A percentile compares a stretch with the other conserved stretches of the same genome.
These are phyloP conservation scores for Paraphaeosphaeria minitans DNA, from an alignment of 2,329 filamentous ascomycete species.

Conservation along the genomic window DNA sequence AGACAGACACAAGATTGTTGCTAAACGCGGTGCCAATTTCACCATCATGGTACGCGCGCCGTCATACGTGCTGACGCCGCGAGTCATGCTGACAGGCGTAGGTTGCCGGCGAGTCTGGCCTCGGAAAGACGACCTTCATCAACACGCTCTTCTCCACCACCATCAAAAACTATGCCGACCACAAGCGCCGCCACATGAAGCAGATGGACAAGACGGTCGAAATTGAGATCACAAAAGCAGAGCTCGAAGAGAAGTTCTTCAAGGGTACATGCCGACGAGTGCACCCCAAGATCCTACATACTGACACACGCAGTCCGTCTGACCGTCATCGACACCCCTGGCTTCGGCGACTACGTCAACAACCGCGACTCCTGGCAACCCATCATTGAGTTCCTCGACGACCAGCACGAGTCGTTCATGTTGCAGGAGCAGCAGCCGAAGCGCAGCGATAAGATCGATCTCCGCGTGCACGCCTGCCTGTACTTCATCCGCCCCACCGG, in stretches of 20 bases:
- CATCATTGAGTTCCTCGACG: conserved; percentile 99
- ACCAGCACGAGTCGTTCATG: conserved; percentile 99
- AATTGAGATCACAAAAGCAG: conserved; percentile 99
- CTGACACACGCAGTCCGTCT: conserved; percentile 74
- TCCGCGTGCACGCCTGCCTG: conserved; percentile 96
- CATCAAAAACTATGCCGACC: conserved; percentile 99
- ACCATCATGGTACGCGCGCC: conserved; percentile 85
- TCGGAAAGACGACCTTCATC: conserved; percentile 99
- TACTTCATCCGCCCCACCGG: conserved; percentile 99
- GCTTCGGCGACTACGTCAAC: conserved; percentile 99
- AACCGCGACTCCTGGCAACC: conserved; percentile 99
- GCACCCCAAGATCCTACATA: neutral
- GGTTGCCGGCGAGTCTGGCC: conserved; percentile 97
- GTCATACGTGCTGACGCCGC: neutral
- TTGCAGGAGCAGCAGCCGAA: conserved; percentile 99
- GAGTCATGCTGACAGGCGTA: conserved; percentile 50
- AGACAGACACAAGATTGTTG: conserved; percentile 71
- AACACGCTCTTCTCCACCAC: conserved; percentile 99
- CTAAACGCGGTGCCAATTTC: conserved; percentile 91
- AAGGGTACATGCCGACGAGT: conserved; percentile 69
- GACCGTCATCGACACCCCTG: conserved; percentile 98
- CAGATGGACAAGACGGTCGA: conserved; percentile 99
- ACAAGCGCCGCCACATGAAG: conserved; percentile 99
- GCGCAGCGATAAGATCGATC: conserved; percentile 97
- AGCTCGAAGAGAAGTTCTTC: conserved; percentile 99